Evolutionary conservation across 306 rosid species (phyloP).

Genomic region (Malus domestica): DNA sequence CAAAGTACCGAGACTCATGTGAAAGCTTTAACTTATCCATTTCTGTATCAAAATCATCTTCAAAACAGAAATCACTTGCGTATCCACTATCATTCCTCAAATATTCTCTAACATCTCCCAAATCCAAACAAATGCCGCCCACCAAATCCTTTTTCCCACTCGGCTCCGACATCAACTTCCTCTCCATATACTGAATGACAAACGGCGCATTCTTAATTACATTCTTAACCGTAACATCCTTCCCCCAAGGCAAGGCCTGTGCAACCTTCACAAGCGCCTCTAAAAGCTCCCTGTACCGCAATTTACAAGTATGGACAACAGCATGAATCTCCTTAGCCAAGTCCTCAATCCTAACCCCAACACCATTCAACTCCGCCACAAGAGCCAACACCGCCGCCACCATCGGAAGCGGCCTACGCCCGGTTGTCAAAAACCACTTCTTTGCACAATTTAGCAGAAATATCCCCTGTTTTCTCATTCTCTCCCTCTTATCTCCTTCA

Average conservation of each 20-base stretch:
- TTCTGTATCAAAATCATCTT: slow-evolving; percentile 6
- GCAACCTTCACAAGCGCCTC: slow-evolving; percentile 67
- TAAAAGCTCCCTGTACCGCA: slow-evolving; percentile 55
- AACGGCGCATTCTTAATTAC: slow-evolving; percentile 49
- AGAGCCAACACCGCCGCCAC: slow-evolving; percentile 67
- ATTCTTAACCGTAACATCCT: slow-evolving; percentile 56
- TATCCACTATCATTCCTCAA: slow-evolving; percentile 25
- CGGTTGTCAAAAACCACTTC: slow-evolving; percentile 71
- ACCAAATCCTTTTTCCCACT: slow-evolving; percentile 18
- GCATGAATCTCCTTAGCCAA: slow-evolving; percentile 55
- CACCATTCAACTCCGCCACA: slow-evolving; percentile 50
- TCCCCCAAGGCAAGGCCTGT: slow-evolving; percentile 80
- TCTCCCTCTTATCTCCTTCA: slow-evolving; percentile 22
- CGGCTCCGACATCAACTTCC: slow-evolving; percentile 46
- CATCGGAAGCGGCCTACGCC: slow-evolving; percentile 65
- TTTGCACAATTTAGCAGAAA: slow-evolving; percentile 63
- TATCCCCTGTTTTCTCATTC: slow-evolving; percentile 54
- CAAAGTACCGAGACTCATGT: slow-evolving; percentile 24
- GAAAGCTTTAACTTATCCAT: neutral
- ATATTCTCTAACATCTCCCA: slow-evolving; percentile 47
- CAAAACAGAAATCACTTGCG: slow-evolving; percentile 15
- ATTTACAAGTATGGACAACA: slow-evolving; percentile 43
- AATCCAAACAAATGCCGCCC: slow-evolving; percentile 7
- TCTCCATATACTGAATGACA: slow-evolving; percentile 71
- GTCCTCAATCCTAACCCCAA: slow-evolving; percentile 39